These are phyloP conservation scores for Xylariaceae sp. DNA, from an alignment of 2,329 filamentous ascomycete genomes.

Conservation along the genomic window DNA sequence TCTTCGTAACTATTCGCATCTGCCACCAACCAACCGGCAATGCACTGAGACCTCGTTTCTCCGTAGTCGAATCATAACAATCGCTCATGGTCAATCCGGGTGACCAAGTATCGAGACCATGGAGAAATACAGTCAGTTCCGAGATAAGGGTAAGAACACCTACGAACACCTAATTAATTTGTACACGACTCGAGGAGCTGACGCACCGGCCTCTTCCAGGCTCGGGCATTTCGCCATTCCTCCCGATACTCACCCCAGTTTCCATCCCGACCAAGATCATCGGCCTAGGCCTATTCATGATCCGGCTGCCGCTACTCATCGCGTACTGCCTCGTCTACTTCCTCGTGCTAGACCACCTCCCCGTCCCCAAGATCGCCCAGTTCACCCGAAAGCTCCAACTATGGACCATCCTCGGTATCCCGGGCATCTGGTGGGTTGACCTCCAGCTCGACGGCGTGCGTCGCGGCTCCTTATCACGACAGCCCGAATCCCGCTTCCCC, in stretches of 20 bases:
- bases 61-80: background rate
- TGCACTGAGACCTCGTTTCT: background rate
- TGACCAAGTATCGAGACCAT: slow-evolving; percentile 41
- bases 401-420: slow-evolving; percentile 81
- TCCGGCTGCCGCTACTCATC: slow-evolving; percentile 75
- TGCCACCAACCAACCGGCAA: background rate
- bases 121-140: slow-evolving; percentile 94
- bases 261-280: slow-evolving; percentile 58
- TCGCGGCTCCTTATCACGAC: slow-evolving; percentile 76
- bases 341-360: slow-evolving; percentile 74
- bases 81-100: background rate
- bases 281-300: slow-evolving; percentile 67
- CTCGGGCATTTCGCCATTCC: slow-evolving; percentile 92
- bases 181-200: slow-evolving; percentile 2
- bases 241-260: slow-evolving; percentile 66
- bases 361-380: slow-evolving; percentile 49
- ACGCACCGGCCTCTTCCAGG: slow-evolving; percentile 46
- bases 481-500: slow-evolving; percentile 68
- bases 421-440: slow-evolving; percentile 97
- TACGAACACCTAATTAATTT: too few relatives aligned
- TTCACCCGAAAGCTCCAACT: slow-evolving; percentile 72
- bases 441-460: slow-evolving; percentile 96
- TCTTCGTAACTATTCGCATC: too few relatives aligned
- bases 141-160: slow-evolving; percentile 66
- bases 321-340: slow-evolving; percentile 67